These are phyloP conservation scores for Neofusicoccum sp. DNA, from an alignment of 2,329 filamentous ascomycete species.

Conservation along the genomic window DNA sequence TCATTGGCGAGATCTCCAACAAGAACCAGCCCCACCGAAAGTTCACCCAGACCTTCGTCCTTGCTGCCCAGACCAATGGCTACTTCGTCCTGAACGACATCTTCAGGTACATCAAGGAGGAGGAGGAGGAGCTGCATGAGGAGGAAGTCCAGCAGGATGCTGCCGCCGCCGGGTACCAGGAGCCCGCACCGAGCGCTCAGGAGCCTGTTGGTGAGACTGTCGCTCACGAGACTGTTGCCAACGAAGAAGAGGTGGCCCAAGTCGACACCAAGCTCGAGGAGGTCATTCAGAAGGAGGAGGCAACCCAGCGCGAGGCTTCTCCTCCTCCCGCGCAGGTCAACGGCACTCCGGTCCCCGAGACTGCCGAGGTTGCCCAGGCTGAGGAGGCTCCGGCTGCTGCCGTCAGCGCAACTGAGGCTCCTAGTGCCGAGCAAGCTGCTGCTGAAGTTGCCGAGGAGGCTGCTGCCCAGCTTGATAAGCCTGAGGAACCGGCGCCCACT, in stretches of 20 bases:
- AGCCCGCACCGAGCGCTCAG: conserved; percentile 42
- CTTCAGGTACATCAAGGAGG: conserved; percentile 87
- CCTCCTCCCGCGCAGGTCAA: conserved; percentile 38
- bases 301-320: conserved; percentile 26
- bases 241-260: conserved; percentile 49
- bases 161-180: conserved; percentile 42
- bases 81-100: conserved; percentile 99
- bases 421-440: conserved; percentile 39
- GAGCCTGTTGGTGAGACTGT: conserved; percentile 35
- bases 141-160: conserved; percentile 34
- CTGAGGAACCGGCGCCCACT: conserved; percentile 63
- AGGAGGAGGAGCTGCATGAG: conserved; percentile 69
- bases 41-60: conserved; percentile 96
- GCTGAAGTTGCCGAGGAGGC: conserved; percentile 35
- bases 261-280: conserved; percentile 80
- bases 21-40: conserved; percentile 89
- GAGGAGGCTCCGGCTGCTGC: conserved; percentile 43
- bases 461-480: conserved; percentile 56
- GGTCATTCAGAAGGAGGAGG: conserved; percentile 40
- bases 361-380: conserved; percentile 38
- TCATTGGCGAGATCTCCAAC: conserved; percentile 97
- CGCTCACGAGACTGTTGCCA: conserved; percentile 40
- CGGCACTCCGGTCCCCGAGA: conserved; percentile 39
- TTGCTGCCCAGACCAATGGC: conserved; percentile 92
- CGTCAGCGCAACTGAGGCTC: conserved; percentile 27